Percentiles rank a stretch among this genome's conserved stretches.
These are phyloP conservation scores for Vitis hybrid DNA, from an alignment of 177 flowering plant genomes.

Conservation along the genomic window DNA sequence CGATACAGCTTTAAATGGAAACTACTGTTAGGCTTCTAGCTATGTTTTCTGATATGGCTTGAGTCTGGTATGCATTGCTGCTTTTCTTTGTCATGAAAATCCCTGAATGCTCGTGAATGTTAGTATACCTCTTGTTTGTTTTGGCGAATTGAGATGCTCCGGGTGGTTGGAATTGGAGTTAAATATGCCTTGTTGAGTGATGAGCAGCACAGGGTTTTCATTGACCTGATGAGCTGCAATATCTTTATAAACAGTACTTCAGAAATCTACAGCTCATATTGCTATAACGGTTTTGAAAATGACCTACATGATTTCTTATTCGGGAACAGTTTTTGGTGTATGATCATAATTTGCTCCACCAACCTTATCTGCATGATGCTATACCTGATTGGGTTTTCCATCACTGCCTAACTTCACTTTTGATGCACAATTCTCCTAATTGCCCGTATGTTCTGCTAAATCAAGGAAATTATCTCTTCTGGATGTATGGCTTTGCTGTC, in stretches of 20 bases:
- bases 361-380: neutral
- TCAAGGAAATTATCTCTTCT: too few species aligned
- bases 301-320: neutral
- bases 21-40: neutral
- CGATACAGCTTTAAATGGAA: neutral
- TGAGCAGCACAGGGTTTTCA: neutral
- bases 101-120: too few species aligned
- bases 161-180: neutral
- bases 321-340: neutral
- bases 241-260: neutral
- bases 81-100: too few species aligned
- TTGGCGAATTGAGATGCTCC: neutral
- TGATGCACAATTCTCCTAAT: too few species aligned
- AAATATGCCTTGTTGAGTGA: neutral
- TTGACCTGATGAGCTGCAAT: neutral
- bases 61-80: neutral
- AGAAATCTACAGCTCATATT: neutral
- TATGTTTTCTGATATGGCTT: neutral
- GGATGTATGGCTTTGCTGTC: too few species aligned
- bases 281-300: neutral
- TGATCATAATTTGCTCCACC: neutral
- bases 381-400: neutral
- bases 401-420: too few species aligned
- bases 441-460: too few species aligned
- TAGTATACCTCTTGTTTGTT: neutral